Conservation (phyloP, 768 basidiomycete species). For the Tylopilus sp. region DNA sequence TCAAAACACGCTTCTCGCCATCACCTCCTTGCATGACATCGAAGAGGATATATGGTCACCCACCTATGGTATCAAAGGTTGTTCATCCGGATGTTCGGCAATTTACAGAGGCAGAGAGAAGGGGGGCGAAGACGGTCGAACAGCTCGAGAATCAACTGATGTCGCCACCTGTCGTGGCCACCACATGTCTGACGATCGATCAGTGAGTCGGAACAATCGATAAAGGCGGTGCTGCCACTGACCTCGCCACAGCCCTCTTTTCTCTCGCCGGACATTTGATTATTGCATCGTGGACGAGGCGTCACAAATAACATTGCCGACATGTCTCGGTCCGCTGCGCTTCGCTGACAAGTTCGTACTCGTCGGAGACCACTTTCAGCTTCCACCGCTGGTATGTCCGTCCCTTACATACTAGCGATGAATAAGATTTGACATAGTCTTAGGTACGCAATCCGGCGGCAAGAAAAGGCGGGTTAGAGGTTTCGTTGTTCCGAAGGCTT, state of each 20-base stretch:
- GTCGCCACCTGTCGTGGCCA: slow-evolving; percentile 90
- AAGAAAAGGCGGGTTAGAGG: slow-evolving; percentile 80
- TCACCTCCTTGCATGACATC: slow-evolving; percentile 75
- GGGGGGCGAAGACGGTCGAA: slow-evolving; percentile 63
- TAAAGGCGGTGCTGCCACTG: slow-evolving; percentile 1
- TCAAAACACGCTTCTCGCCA: slow-evolving; percentile 58
- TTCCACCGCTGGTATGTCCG: slow-evolving; percentile 82
- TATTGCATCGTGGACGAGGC: slow-evolving; percentile 99
- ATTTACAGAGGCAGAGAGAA: slow-evolving; percentile 60
- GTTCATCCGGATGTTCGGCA: slow-evolving; percentile 78
- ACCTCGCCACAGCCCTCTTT: slow-evolving; percentile 60
- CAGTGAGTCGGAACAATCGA: slow-evolving; percentile 57
- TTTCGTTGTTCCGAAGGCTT: slow-evolving; percentile 84
- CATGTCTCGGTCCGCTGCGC: slow-evolving; percentile 89
- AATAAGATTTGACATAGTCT: neutral
- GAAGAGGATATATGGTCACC: slow-evolving; percentile 99
- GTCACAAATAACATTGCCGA: slow-evolving; percentile 94
- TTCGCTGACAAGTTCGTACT: slow-evolving; percentile 90
- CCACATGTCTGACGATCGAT: slow-evolving; percentile 91
- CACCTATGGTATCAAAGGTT: slow-evolving; percentile 90
- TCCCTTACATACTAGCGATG: neutral
- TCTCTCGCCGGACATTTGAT: slow-evolving; percentile 82
- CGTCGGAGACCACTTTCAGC: slow-evolving; percentile 96
- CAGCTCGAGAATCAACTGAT: slow-evolving; percentile 81
- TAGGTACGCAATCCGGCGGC: slow-evolving; percentile 83